phyloP scores from a whole-genome alignment of 73 alveolate species.

The Paramecium tetraurelia region DNA sequence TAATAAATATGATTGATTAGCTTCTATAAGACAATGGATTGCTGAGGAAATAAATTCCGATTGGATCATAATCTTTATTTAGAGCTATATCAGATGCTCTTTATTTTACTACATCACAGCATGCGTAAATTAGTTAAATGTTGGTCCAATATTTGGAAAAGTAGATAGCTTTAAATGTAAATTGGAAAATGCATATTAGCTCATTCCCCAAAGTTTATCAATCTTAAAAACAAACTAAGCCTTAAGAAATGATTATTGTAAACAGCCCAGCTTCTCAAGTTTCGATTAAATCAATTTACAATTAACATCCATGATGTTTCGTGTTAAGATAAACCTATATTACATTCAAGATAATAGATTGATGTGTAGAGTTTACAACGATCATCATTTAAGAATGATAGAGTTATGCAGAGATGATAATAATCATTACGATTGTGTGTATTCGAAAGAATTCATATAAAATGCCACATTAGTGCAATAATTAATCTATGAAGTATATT shows the following conservation, averaged over 20 bases:
- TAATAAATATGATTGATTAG: neutral
- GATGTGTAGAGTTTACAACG: slow-evolving; percentile 1
- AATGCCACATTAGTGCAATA: slow-evolving; percentile 21
- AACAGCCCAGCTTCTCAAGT: neutral
- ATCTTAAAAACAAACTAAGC: slow-evolving; percentile 42
- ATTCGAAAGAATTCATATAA: neutral
- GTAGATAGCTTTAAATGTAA: neutral
- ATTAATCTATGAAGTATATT: slow-evolving; percentile 32
- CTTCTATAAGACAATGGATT: slow-evolving; percentile 32
- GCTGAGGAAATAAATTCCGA: neutral
- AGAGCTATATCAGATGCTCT: slow-evolving; percentile 49
- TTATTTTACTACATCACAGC: neutral
- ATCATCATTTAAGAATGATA: slow-evolving; percentile 36
- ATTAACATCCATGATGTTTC: slow-evolving; percentile 42
- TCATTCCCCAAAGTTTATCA: slow-evolving; percentile 4
- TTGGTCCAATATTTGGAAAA: slow-evolving; percentile 31
- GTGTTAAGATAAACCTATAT: neutral
- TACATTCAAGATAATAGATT: neutral
- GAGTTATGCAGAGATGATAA: slow-evolving; percentile 50
- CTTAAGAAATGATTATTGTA: slow-evolving; percentile 11
- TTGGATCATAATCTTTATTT: neutral
- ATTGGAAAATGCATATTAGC: neutral
- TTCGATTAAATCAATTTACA: slow-evolving; percentile 16
- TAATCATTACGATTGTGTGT: slow-evolving; percentile 27
- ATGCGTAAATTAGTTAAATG: neutral